phyloP scores from a whole-genome alignment of 2,329 filamentous ascomycete species.

The Beauveria pseudobassiana region DNA sequence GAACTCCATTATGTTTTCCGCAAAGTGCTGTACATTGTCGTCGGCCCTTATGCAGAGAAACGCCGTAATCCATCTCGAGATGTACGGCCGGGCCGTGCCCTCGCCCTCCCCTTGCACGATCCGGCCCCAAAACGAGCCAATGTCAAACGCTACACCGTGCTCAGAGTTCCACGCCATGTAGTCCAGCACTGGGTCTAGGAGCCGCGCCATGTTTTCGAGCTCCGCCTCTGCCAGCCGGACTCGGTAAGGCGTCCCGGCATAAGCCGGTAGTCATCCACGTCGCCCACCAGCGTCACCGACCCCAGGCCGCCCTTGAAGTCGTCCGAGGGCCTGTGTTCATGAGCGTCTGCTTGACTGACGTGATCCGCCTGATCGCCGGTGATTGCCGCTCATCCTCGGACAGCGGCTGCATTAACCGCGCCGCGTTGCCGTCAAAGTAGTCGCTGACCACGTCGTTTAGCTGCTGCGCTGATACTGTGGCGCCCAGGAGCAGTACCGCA shows the following conservation, averaged over 20 bases:
- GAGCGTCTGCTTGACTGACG: too few species aligned
- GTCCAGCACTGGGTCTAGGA: not conserved
- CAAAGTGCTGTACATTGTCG: not conserved
- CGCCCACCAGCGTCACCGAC: too few species aligned
- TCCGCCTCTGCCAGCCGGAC: too few species aligned
- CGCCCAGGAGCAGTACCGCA: constrained; percentile 39
- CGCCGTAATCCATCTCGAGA: not conserved
- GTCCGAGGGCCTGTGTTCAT: too few species aligned
- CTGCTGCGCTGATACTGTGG: constrained; percentile 30
- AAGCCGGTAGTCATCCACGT: too few species aligned
- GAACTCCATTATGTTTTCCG: too few species aligned
- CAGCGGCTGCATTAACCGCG: not conserved
- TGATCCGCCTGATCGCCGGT: too few species aligned
- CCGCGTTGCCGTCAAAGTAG: not conserved
- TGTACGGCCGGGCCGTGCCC: not conserved
- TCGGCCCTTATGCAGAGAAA: not conserved
- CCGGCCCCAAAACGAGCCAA: not conserved
- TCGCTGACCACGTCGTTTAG: not conserved
- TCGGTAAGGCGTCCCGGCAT: too few species aligned
- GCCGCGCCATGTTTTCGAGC: too few species aligned
- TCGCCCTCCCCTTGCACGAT: not conserved
- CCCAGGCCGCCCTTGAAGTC: too few species aligned
- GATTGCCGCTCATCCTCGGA: too few species aligned
- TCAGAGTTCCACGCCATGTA: too few species aligned
- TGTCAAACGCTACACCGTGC: not conserved